phyloP scores from a whole-genome alignment of 2,329 filamentous ascomycete species.

The Colletotrichum theobromicola region DNA sequence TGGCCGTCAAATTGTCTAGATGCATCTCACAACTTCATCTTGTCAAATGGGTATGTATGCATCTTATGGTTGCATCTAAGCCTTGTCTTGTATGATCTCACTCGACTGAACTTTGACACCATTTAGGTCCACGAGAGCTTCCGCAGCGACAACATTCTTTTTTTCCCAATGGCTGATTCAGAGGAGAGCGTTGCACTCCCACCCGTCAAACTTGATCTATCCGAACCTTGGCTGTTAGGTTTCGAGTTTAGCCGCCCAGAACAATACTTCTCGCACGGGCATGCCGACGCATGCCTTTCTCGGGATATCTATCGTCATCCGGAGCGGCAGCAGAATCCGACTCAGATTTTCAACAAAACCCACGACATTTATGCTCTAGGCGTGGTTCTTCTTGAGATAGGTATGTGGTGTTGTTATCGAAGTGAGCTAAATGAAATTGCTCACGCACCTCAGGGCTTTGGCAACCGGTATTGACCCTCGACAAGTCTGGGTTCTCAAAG shows the following conservation, averaged over 20 bases:
- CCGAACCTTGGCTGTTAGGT: neutral
- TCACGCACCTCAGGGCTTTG: neutral
- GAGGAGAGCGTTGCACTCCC: neutral
- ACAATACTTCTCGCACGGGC: accelerated
- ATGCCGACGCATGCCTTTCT: neutral
- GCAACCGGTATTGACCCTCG: neutral
- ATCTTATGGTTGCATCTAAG: too few relatives aligned
- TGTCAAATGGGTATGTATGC: neutral
- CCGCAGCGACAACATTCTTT: neutral
- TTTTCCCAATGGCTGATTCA: neutral
- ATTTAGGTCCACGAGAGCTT: neutral
- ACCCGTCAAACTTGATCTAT: neutral
- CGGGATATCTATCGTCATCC: neutral
- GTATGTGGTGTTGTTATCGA: accelerated
- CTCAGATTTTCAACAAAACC: neutral
- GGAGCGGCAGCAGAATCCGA: neutral
- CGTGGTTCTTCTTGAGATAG: neutral
- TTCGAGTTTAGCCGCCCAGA: neutral
- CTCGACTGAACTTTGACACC: too few relatives aligned
- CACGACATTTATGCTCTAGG: neutral
- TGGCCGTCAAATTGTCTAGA: neutral
- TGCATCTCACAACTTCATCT: neutral
- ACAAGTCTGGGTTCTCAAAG: neutral
- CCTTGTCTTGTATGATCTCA: too few relatives aligned
- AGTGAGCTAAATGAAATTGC: accelerated